phyloP scores from a whole-genome alignment of 148 eudicot genomes.

The Dianthus caryophyllus region DNA sequence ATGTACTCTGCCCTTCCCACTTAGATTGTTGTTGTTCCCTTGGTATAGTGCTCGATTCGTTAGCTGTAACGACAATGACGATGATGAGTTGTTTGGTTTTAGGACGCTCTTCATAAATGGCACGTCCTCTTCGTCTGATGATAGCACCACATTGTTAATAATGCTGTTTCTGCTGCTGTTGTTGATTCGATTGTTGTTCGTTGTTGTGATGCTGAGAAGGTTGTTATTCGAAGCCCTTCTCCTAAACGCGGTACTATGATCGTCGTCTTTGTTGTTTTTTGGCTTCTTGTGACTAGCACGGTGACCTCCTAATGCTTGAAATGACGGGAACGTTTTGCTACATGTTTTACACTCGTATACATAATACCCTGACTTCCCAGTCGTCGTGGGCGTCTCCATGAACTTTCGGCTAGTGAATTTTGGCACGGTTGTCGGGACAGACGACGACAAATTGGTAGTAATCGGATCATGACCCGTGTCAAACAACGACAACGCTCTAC shows the following conservation, averaged over 20 bases:
- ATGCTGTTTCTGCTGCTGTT: neutral
- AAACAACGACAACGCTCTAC: constrained; percentile 7
- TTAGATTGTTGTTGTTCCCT: constrained; percentile 6
- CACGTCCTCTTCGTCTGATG: constrained; percentile 29
- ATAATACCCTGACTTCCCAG: constrained; percentile 26
- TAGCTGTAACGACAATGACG: constrained; percentile 30
- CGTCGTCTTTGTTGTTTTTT: constrained; percentile 25
- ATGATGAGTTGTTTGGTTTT: neutral
- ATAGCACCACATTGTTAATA: constrained; percentile 14
- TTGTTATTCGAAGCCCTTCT: constrained; percentile 5
- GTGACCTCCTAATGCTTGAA: constrained; percentile 83
- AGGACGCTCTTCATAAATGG: constrained; percentile 14
- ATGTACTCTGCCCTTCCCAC: constrained; percentile 31
- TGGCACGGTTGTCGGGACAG: neutral
- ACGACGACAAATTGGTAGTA: neutral
- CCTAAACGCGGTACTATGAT: neutral
- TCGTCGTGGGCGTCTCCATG: constrained; percentile 23
- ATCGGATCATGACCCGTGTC: neutral
- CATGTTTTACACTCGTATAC: constrained; percentile 74
- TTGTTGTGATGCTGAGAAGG: neutral
- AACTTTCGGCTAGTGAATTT: constrained; percentile 34
- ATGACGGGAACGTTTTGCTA: constrained; percentile 58
- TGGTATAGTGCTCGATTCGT: constrained; percentile 24
- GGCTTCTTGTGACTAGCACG: constrained; percentile 85
- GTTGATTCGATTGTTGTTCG: constrained; percentile 4